A percentile compares a stretch with the other conserved stretches of the same genome.
These are phyloP conservation scores for Platanus orientalis DNA, from an alignment of 164 flowering plant species.

Conservation along the genomic window DNA sequence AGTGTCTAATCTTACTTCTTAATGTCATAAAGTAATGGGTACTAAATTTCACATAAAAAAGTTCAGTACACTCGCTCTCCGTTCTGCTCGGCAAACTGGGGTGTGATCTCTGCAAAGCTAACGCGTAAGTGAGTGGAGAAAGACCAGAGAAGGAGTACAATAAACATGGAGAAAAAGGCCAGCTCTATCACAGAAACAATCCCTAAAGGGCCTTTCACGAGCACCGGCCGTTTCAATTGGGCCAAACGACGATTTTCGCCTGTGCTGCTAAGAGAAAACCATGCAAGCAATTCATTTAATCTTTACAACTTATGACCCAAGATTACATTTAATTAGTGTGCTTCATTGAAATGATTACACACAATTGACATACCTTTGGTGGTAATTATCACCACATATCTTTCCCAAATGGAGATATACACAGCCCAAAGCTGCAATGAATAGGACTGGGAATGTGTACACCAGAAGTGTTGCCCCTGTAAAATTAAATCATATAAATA, in stretches of 20 bases:
- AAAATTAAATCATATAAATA: not conserved
- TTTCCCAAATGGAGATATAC: slow-evolving; percentile 58
- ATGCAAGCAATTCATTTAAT: not conserved
- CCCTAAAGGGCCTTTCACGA: slow-evolving; percentile 76
- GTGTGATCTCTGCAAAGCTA: slow-evolving; percentile 30
- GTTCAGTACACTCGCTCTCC: slow-evolving; percentile 40
- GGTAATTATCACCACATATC: slow-evolving; percentile 12
- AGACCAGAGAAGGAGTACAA: slow-evolving; percentile 66
- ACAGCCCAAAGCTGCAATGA: slow-evolving; percentile 51
- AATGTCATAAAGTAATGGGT: no score
- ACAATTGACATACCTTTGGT: slow-evolving; percentile 20
- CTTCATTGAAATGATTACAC: no score
- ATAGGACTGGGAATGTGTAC: slow-evolving; percentile 50
- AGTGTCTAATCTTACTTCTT: no score
- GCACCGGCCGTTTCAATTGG: slow-evolving; percentile 41
- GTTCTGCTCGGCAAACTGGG: slow-evolving; percentile 11
- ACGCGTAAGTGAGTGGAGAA: slow-evolving; percentile 33
- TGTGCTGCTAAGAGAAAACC: slow-evolving; percentile 5
- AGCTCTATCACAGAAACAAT: slow-evolving; percentile 56
- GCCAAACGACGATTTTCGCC: slow-evolving; percentile 5
- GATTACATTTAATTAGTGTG: not conserved
- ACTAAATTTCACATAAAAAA: not conserved
- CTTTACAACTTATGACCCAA: not conserved
- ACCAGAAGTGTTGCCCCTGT: slow-evolving; percentile 41
- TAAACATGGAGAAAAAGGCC: slow-evolving; percentile 53